Conservation (phyloP, 768 basidiomycete genomes). For the Tricholoma saponaceum region DNA sequence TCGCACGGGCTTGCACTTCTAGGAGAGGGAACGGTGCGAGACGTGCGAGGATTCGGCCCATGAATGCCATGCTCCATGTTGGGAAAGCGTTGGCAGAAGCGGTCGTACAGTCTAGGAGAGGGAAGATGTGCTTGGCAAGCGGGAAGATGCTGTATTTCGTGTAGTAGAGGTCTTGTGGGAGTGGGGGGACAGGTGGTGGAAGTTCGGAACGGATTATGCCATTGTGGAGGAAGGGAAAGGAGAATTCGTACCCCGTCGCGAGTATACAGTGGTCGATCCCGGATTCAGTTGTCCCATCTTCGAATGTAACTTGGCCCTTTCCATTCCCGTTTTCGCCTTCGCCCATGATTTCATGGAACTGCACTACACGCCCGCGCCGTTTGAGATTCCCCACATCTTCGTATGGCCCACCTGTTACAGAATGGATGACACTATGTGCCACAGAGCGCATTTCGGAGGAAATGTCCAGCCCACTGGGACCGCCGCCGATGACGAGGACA, state of each 20-base stretch:
- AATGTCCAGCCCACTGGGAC: slow-evolving; percentile 72
- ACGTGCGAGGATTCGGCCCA: slow-evolving; percentile 47
- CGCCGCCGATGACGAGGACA: slow-evolving; percentile 45
- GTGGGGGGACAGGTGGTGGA: slow-evolving; percentile 43
- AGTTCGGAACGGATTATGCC: slow-evolving; percentile 26
- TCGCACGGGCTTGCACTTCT: slow-evolving; percentile 73
- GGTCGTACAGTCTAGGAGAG: slow-evolving; percentile 32
- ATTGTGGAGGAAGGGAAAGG: slow-evolving; percentile 55
- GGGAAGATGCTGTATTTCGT: slow-evolving; percentile 68
- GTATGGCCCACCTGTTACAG: slow-evolving; percentile 34
- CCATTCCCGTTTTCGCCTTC: no score
- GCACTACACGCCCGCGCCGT: slow-evolving; percentile 36
- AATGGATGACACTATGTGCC: slow-evolving; percentile 50
- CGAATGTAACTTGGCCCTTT: slow-evolving; percentile 42
- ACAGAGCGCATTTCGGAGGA: slow-evolving; percentile 47
- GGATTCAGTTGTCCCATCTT: slow-evolving; percentile 51
- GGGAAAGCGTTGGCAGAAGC: slow-evolving; percentile 27
- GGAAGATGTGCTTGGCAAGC: slow-evolving; percentile 67
- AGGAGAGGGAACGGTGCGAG: slow-evolving; percentile 74
- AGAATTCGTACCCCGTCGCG: slow-evolving; percentile 71
- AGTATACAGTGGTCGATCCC: slow-evolving; percentile 62
- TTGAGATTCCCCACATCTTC: slow-evolving; percentile 33
- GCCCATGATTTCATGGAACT: slow-evolving; percentile 26
- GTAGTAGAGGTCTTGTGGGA: slow-evolving; percentile 54
- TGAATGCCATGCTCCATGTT: slow-evolving; percentile 54